Conservation (phyloP, 1,284 basidiomycete species). For the Ustilago curta region DNA sequence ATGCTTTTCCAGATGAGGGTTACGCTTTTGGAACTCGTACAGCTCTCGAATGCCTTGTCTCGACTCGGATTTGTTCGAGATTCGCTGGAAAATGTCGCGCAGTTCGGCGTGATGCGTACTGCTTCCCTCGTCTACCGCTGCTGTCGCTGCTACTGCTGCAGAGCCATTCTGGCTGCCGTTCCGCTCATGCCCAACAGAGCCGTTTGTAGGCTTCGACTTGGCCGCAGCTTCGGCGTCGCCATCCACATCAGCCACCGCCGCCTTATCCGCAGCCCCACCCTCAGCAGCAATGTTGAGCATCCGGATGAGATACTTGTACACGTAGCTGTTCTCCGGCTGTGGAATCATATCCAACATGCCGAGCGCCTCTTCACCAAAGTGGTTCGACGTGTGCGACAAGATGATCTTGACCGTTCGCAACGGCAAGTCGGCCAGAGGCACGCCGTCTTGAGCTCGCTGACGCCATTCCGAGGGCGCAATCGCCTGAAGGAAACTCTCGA, state of each 20-base stretch:
- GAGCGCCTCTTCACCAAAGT: slow-evolving; percentile 60
- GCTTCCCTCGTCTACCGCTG: slow-evolving; percentile 73
- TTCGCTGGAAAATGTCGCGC: slow-evolving; percentile 86
- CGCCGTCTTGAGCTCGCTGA: slow-evolving; percentile 84
- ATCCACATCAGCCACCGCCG: slow-evolving; percentile 58
- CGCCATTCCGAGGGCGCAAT: slow-evolving; percentile 97
- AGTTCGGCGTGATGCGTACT: slow-evolving; percentile 79
- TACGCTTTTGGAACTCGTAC: slow-evolving; percentile 90
- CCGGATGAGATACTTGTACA: slow-evolving; percentile 65
- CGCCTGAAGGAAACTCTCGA: slow-evolving; percentile 92
- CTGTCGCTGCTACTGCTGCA: slow-evolving; percentile 3
- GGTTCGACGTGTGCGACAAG: slow-evolving; percentile 70
- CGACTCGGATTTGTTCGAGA: slow-evolving; percentile 83
- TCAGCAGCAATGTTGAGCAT: slow-evolving; percentile 56
- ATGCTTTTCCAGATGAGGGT: slow-evolving; percentile 86
- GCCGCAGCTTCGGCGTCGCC: slow-evolving; percentile 76
- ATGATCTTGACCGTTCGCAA: slow-evolving; percentile 87
- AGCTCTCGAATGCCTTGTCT: slow-evolving; percentile 93
- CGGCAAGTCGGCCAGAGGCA: slow-evolving; percentile 96
- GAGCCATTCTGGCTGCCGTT: slow-evolving; percentile 70
- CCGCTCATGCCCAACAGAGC: slow-evolving; percentile 72
- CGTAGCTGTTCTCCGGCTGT: slow-evolving; percentile 62
- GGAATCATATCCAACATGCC: slow-evolving; percentile 59
- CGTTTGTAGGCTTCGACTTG: slow-evolving; percentile 20
- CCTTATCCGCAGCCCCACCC: slow-evolving; percentile 30